Percentiles rank a stretch among this genome's conserved stretches.
These are phyloP conservation scores for Hymenoscyphus fructigenus DNA, from an alignment of 2,329 filamentous ascomycete genomes.

Conservation along the genomic window DNA sequence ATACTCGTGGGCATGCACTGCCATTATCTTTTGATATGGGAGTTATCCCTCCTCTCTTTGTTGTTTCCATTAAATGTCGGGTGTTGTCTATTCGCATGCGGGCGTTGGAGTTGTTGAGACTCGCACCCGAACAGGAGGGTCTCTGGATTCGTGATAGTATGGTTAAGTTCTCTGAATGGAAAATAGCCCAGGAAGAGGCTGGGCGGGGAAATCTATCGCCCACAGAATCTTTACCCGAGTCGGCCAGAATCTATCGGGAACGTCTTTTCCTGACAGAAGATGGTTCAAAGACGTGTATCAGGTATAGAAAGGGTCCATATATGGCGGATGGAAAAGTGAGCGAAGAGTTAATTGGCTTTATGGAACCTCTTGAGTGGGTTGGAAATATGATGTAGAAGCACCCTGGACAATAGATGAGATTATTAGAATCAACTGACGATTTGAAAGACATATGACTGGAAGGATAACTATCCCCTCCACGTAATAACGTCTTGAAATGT, in stretches of 20 bases:
- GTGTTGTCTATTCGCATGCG: conserved; percentile 10
- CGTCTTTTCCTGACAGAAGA: background rate
- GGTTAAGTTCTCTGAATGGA: conserved; percentile 36
- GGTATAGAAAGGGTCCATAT: background rate
- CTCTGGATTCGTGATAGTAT: conserved; percentile 29
- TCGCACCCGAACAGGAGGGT: conserved; percentile 22
- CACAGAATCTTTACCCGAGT: conserved; percentile 14
- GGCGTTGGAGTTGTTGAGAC: conserved; percentile 15
- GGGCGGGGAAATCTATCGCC: conserved; percentile 12
- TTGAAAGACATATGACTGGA: too few relatives aligned
- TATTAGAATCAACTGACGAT: too few relatives aligned
- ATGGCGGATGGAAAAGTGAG: background rate
- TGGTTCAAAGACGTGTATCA: background rate
- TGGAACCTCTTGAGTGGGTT: background rate
- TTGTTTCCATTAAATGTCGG: conserved; percentile 19
- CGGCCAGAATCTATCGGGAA: conserved; percentile 17
- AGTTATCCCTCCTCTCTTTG: conserved; percentile 21
- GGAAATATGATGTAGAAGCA: conserved; percentile 2
- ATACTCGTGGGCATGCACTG: conserved; percentile 1
- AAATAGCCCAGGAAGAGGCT: conserved; percentile 41
- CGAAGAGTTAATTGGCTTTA: background rate
- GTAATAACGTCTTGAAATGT: too few relatives aligned
- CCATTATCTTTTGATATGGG: conserved; percentile 22
- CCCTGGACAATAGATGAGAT: too few relatives aligned
- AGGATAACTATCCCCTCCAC: too few relatives aligned